Conservation (phyloP, 2,329 filamentous ascomycete genomes). For the Coniochaeta sp. region DNA sequence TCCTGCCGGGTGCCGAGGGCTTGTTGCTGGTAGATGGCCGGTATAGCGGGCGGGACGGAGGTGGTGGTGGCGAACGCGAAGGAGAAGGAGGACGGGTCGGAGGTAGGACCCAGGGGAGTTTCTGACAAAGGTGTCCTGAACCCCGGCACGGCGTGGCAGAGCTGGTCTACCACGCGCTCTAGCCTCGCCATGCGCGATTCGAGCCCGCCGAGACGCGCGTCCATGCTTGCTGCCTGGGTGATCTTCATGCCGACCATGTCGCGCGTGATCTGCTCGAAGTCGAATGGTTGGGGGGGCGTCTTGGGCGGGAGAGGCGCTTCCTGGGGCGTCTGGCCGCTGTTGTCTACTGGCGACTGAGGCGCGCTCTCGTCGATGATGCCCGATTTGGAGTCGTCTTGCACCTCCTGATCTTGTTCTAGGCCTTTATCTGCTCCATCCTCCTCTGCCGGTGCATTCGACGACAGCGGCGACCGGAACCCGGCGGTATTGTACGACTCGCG, state of each 20-base stretch:
- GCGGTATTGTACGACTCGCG: constrained; percentile 53
- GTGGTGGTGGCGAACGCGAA: constrained; percentile 11
- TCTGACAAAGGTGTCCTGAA: constrained; percentile 24
- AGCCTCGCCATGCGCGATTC: constrained; percentile 46
- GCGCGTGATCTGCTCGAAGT: constrained; percentile 44
- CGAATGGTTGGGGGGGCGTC: constrained; percentile 43
- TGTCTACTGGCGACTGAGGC: constrained; percentile 23
- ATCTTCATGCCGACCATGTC: constrained; percentile 50
- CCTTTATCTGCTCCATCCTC: neutral
- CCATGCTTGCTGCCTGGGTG: constrained; percentile 45
- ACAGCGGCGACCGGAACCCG: constrained; percentile 42
- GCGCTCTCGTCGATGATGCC: constrained; percentile 22
- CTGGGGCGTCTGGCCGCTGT: neutral
- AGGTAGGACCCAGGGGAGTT: constrained; percentile 18
- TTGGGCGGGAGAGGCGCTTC: constrained; percentile 22
- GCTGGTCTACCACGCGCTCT: constrained; percentile 44
- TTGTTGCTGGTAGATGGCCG: constrained; percentile 22
- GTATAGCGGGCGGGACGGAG: constrained; percentile 20
- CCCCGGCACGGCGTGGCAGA: constrained; percentile 38
- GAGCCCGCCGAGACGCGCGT: constrained; percentile 43
- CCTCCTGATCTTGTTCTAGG: neutral
- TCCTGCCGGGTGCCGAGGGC: constrained; percentile 16
- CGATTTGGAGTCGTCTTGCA: constrained; percentile 15
- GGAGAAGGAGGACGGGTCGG: constrained; percentile 14
- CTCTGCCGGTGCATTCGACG: constrained; percentile 26